Evolutionary conservation across 306 rosid species (phyloP).

Genomic region (Vachellia collinsii): DNA sequence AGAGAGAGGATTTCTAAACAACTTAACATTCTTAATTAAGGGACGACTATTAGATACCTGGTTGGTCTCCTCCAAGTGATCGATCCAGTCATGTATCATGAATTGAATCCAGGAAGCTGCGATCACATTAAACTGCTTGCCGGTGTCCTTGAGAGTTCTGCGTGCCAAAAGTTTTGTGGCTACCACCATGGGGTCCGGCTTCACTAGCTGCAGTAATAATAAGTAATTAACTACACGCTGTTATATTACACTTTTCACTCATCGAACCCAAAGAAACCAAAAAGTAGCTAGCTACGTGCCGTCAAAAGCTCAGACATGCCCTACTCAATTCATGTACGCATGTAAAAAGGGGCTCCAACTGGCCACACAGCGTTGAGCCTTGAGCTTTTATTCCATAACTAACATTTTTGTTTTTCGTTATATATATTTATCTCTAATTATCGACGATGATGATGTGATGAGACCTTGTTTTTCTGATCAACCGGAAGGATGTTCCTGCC

Average conservation of each 20-base stretch:
- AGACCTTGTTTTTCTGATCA: constrained; percentile 51
- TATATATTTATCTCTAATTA: too few relatives aligned
- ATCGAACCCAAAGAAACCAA: background rate
- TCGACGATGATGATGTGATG: too few relatives aligned
- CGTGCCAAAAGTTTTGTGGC: constrained; percentile 59
- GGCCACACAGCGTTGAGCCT: background rate
- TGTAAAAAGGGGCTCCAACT: background rate
- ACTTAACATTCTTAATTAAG: background rate
- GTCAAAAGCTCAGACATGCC: background rate
- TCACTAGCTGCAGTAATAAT: constrained; percentile 45
- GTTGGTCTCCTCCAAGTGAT: constrained; percentile 58
- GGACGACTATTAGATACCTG: constrained; percentile 39
- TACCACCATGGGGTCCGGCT: constrained; percentile 64
- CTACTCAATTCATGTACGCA: too few relatives aligned
- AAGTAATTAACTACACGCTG: background rate
- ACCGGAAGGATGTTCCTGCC: constrained; percentile 61
- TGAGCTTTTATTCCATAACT: background rate
- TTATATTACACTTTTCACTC: background rate
- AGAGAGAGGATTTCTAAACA: background rate
- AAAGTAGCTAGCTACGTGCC: too few relatives aligned
- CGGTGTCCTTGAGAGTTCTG: constrained; percentile 50
- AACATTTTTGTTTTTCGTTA: too few relatives aligned
- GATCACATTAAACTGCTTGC: constrained; percentile 62
- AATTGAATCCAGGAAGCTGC: constrained; percentile 80
- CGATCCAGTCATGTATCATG: constrained; percentile 72